These are phyloP conservation scores for Eucalyptus globulus DNA, from an alignment of 345 rosid species.

Conservation along the genomic window DNA sequence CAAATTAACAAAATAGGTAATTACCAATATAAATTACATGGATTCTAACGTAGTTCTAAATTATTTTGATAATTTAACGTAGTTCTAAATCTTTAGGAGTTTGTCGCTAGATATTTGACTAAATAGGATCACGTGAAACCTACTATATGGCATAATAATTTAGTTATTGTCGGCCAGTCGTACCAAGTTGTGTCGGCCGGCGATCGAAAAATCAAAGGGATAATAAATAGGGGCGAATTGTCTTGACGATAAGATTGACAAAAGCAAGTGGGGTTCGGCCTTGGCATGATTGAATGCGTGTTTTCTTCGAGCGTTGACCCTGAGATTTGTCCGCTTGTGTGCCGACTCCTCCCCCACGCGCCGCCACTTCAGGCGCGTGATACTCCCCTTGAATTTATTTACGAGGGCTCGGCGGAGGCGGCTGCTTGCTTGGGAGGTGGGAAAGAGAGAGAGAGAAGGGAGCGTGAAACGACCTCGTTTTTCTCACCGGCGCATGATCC, in stretches of 20 bases:
- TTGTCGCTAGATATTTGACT: accelerated
- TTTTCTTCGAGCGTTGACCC: background rate
- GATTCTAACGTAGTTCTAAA: background rate
- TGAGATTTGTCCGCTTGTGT: background rate
- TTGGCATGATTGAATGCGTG: background rate
- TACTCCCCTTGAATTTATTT: background rate
- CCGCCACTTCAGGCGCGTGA: background rate
- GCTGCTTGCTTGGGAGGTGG: background rate
- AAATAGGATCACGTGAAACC: background rate
- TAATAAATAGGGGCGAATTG: background rate
- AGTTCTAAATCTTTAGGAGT: too few relatives aligned
- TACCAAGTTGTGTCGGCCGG: background rate
- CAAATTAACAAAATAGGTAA: background rate
- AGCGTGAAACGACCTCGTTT: background rate
- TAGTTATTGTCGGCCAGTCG: too few relatives aligned
- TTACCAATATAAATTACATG: background rate
- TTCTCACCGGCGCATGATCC: background rate
- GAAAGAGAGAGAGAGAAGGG: background rate
- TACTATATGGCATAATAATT: too few relatives aligned
- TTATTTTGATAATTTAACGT: too few relatives aligned
- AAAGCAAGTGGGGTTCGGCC: background rate
- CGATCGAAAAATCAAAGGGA: background rate
- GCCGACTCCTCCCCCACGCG: background rate
- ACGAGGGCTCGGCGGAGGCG: background rate
- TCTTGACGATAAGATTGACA: background rate